Base-by-base conservation (phyloP, 176 grass and related monocot genomes). In the Cocos nucifera region DNA sequence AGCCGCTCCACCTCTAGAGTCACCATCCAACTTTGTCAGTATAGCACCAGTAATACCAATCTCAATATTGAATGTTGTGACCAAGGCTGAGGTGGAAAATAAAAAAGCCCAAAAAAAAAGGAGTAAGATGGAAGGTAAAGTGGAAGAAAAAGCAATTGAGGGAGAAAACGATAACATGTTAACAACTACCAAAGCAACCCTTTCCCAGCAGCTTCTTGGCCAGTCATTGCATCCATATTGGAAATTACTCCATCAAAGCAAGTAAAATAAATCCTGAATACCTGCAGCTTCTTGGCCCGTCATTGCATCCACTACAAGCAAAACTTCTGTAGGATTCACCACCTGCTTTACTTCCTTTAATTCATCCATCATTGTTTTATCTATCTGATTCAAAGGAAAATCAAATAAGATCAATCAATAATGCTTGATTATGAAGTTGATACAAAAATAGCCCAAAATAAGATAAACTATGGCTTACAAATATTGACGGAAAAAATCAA, bases 301-400 rank as follows among this genome's bases (percentile, higher is more conserved):
- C 93, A 98, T 98, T 61, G 93, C 93, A 83, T 98, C 93, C 65
- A 98, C 93, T 22, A 98, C 93, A 71, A 98, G 82, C 61, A 98
- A 70, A 83, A 92, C 77, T 79, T 98, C 93, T 35, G 85, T 89
- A 58, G 93, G 88, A 83, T 89, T 89, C 54, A 98, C 78, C 18
- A 63, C 79, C 32, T 86, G 59, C 64, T 92, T 98, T 68, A 98
- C 88, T 92, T 92, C 84, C 74, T 92, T 93, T 73, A 98, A 66
- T 56, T 98, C 93, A 83, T 83, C 74, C 88, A 98, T 98, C 93
- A 98, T 98, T 23, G 79, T 20, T 86, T 86, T 90, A 72, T 90
- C 92, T 39, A 96, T 81, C 92, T 96, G 76, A 71, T 64, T 57
- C 53, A 54, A 71, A 22, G 35, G 58, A 23, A 26, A 71, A 62